Percentiles rank a stretch among this genome's conserved stretches.
Evolutionary conservation across 345 rosid species (phyloP).

Genomic region (Punica granatum): DNA sequence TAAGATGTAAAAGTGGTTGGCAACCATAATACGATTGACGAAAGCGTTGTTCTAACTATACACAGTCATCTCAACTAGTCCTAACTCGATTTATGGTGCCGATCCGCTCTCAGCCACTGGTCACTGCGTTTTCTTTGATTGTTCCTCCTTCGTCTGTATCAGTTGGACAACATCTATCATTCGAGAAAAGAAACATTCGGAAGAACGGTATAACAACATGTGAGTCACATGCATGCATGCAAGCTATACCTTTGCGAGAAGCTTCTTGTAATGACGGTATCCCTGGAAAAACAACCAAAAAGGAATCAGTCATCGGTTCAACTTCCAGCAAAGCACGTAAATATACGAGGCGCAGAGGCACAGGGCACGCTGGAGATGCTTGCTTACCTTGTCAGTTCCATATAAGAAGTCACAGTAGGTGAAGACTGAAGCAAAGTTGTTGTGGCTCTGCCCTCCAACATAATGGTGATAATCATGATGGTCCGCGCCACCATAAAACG

Average conservation of each 20-base stretch:
- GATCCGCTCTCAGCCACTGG: neutral
- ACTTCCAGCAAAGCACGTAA: neutral
- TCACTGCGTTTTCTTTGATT: neutral
- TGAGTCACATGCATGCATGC: too few species aligned
- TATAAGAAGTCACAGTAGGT: too few species aligned
- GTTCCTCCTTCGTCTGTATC: slow-evolving; percentile 3
- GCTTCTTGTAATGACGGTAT: slow-evolving; percentile 77
- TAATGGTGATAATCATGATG: too few species aligned
- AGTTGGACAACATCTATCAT: neutral
- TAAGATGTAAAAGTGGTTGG: neutral
- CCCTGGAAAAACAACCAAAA: too few species aligned
- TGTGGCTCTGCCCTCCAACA: too few species aligned
- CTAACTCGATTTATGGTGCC: neutral
- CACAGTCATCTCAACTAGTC: neutral
- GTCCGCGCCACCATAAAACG: slow-evolving; percentile 98
- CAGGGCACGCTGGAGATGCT: neutral
- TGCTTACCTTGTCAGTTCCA: slow-evolving; percentile 67
- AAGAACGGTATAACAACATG: neutral
- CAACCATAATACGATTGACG: too few species aligned
- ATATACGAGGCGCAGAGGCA: too few species aligned
- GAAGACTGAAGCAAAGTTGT: too few species aligned
- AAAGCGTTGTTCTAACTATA: neutral
- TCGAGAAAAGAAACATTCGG: neutral
- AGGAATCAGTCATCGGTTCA: slow-evolving; percentile 3
- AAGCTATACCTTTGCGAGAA: slow-evolving; percentile 55